A percentile compares a stretch with the other conserved stretches of the same genome.
These are phyloP conservation scores for Fusarium sp. DNA, from an alignment of 2,329 filamentous ascomycete species.

Conservation along the genomic window DNA sequence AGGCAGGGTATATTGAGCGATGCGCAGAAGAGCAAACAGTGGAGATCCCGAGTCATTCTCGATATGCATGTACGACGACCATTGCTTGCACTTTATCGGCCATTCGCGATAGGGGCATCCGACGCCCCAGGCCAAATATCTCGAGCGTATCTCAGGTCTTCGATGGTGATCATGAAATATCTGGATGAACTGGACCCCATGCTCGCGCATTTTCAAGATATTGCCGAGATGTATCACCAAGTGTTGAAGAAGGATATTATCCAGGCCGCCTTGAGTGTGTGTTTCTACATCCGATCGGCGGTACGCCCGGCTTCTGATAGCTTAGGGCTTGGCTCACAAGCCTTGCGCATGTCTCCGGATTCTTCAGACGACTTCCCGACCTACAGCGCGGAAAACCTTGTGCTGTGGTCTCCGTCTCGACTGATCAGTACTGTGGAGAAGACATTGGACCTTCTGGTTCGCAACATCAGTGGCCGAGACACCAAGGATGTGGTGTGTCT, in stretches of 20 bases:
- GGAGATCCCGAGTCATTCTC: slow-evolving; percentile 62
- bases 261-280: slow-evolving; percentile 66
- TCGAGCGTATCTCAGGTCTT: slow-evolving; percentile 64
- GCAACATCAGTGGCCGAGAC: slow-evolving; percentile 60
- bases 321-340: slow-evolving; percentile 45
- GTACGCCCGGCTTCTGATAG: slow-evolving; percentile 47
- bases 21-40: slow-evolving; percentile 60
- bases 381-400: slow-evolving; percentile 50
- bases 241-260: slow-evolving; percentile 65
- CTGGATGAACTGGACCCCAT: slow-evolving; percentile 64
- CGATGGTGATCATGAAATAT: slow-evolving; percentile 66
- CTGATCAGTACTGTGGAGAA: slow-evolving; percentile 59
- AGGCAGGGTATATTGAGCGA: slow-evolving; percentile 56
- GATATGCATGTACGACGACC: slow-evolving; percentile 66
- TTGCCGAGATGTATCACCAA: slow-evolving; percentile 64
- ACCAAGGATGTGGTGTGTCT: slow-evolving; percentile 62
- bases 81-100: slow-evolving; percentile 64
- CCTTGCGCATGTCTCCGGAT: slow-evolving; percentile 50
- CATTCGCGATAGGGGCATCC: slow-evolving; percentile 63
- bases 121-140: slow-evolving; percentile 64
- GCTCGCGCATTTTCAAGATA: slow-evolving; percentile 58
- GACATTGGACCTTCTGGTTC: slow-evolving; percentile 58
- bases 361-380: slow-evolving; percentile 50
- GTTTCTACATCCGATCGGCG: slow-evolving; percentile 62
- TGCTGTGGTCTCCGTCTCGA: slow-evolving; percentile 56